Percentiles rank a stretch among this genome's conserved stretches.
Conservation (phyloP, 441 rosid species). For the Gossypium davidsonii region DNA sequence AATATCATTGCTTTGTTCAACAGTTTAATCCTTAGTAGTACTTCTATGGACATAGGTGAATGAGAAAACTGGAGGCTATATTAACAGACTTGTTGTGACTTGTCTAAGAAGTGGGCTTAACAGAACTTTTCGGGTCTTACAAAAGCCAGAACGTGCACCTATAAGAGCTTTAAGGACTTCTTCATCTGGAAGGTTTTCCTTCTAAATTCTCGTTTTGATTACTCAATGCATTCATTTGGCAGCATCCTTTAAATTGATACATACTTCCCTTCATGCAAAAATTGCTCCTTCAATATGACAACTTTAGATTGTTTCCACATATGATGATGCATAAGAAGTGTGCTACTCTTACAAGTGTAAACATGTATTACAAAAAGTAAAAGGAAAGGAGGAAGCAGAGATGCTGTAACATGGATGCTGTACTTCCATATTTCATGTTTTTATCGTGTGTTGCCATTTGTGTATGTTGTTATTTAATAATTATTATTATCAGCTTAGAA, state of each 20-base stretch:
- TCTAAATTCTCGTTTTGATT: slow-evolving; percentile 8
- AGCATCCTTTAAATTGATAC: not conserved
- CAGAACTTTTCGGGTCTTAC: slow-evolving; percentile 78
- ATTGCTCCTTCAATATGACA: not conserved
- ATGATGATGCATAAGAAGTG: not conserved
- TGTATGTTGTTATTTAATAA: not conserved
- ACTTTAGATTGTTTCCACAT: not conserved
- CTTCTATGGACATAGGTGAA: slow-evolving; percentile 50
- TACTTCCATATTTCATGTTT: not conserved
- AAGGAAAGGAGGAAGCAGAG: not conserved
- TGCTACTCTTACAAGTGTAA: not conserved
- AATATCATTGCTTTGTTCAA: slow-evolving; percentile 8
- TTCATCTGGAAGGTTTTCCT: slow-evolving; percentile 86
- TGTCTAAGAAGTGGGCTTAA: slow-evolving; percentile 95
- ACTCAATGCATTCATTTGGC: not conserved
- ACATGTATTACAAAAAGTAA: not conserved
- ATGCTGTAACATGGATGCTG: not conserved
- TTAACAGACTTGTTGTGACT: slow-evolving; percentile 78
- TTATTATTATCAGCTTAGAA: not conserved
- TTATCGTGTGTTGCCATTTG: not conserved
- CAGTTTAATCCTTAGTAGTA: slow-evolving; percentile 4
- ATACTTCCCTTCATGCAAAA: not conserved
- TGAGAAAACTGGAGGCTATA: slow-evolving; percentile 92
- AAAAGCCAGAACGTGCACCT: slow-evolving; percentile 95
- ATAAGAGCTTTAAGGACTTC: slow-evolving; percentile 90